Base-by-base conservation (phyloP, 1,284 basidiomycete species). In the Phaffia rhodozyma region DNA sequence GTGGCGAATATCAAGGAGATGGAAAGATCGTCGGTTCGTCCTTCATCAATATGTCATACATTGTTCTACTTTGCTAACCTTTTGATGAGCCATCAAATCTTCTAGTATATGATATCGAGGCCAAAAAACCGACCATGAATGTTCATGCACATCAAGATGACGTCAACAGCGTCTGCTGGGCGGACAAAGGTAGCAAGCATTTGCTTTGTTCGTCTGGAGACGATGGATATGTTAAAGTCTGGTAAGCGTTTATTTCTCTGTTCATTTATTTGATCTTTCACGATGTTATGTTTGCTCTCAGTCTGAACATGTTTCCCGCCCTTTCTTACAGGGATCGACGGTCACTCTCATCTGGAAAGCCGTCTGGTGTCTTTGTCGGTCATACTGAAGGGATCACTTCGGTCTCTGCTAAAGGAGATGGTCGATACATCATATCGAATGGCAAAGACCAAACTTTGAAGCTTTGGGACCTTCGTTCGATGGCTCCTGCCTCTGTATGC, bases 81-180 rank as follows among this genome's bases (percentile, higher is more conserved):
- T 58, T 55, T 23, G 2, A 54, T 55, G 13, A 54, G 20, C 38
- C 38, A 25, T n/a, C 63, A 47, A 51, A 55, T 47, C 52, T 78
- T 53, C 67, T 74, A 89, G 91, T 96, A 0, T 97, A 96, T 73
- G 94, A 98, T 75, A 81, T 98, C 57, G 77, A 90, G 67, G 84
- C 87, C 3, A 81, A 90, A 68, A 79, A 81, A 66, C 82, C 89
- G 57, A 86, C 87, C 0, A 84, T 97, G 23, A 87, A 84, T 68
- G 91, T 98, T 21, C 71, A 77, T 20, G 94, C 90, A 0, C 94
- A 98, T 72, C 73, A 77, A 0, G 86, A 91, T 71, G 96, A 98
- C 73, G 89, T 97, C 52, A 98, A 98, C 70, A 93, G 89, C 55
- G 94, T 93, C 67, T 91, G 89, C 70, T 97, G 92, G 84, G 92